phyloP scores from a whole-genome alignment of 2,329 filamentous ascomycete genomes.

The Gnomoniopsis sp. region DNA sequence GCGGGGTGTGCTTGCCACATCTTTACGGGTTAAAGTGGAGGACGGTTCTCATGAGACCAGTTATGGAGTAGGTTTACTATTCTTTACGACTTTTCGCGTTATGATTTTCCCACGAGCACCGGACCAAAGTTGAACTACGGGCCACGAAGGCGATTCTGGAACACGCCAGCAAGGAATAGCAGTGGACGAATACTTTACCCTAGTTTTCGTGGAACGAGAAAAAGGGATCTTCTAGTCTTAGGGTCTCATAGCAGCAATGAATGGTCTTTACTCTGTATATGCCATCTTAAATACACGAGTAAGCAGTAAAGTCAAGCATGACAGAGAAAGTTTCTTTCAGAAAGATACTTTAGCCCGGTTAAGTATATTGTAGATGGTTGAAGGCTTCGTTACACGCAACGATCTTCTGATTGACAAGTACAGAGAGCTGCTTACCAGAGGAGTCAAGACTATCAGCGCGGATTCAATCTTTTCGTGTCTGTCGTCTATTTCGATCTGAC shows the following conservation, averaged over 20 bases:
- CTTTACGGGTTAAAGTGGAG: not conserved
- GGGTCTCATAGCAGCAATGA: conserved; percentile 5
- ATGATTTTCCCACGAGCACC: not conserved
- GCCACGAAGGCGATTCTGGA: not conserved
- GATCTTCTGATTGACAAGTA: too few species aligned
- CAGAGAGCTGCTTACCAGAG: too few species aligned
- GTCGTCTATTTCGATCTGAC: too few species aligned
- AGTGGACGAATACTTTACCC: not conserved
- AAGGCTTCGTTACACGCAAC: too few species aligned
- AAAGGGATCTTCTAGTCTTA: not conserved
- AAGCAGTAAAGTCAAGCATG: too few species aligned
- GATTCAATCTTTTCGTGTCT: too few species aligned
- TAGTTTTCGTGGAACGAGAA: not conserved
- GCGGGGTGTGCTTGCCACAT: not conserved
- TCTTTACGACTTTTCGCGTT: not conserved
- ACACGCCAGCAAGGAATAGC: not conserved
- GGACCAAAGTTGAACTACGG: not conserved
- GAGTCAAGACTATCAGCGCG: too few species aligned
- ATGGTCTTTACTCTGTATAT: not conserved
- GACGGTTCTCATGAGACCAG: not conserved
- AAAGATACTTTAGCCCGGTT: too few species aligned
- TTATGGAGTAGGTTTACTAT: not conserved
- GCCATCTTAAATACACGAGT: too few species aligned
- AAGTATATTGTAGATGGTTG: too few species aligned
- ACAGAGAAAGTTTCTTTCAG: too few species aligned